These are phyloP conservation scores for Ophiostoma ulmi DNA, from an alignment of 2,329 filamentous ascomycete species.

Conservation along the genomic window DNA sequence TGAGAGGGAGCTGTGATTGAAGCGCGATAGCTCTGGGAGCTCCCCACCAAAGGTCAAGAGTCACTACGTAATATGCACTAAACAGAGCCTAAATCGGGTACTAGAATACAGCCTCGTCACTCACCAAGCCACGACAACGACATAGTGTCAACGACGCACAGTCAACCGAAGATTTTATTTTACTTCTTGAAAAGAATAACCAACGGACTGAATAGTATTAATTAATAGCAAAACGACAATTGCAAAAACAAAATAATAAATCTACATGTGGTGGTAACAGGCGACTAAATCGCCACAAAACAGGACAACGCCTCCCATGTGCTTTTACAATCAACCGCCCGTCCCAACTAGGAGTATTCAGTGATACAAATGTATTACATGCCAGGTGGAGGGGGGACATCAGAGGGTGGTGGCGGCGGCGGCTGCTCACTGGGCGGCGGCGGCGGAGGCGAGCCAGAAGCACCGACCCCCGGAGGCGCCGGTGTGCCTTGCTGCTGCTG, in stretches of 20 bases:
- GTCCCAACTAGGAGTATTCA: neutral
- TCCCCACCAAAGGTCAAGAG: constrained; percentile 10
- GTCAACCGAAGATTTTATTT: neutral
- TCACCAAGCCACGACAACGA: neutral
- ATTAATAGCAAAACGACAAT: neutral
- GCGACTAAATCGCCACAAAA: neutral
- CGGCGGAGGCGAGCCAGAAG: constrained; percentile 44
- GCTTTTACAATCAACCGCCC: neutral
- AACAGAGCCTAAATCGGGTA: neutral
- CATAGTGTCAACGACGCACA: neutral
- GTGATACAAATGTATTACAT: neutral
- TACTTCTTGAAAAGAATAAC: neutral
- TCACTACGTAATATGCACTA: constrained; percentile 12
- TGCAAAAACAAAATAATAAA: neutral
- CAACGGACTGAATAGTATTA: neutral
- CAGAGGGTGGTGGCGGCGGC: constrained; percentile 41
- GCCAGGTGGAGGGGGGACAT: constrained; percentile 27
- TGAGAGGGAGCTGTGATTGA: neutral
- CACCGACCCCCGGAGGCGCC: constrained; percentile 18
- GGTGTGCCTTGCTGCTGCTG: constrained; percentile 36
- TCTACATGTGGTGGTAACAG: neutral
- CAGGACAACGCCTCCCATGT: neutral
- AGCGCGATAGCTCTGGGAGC: neutral
- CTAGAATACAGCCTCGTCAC: neutral
- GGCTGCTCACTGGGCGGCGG: constrained; percentile 39